Evolutionary conservation across 1,284 basidiomycete species (phyloP), one percentile per base, ranked within the genome.

Genomic region (Singerocomus rubriflavus): DNA sequence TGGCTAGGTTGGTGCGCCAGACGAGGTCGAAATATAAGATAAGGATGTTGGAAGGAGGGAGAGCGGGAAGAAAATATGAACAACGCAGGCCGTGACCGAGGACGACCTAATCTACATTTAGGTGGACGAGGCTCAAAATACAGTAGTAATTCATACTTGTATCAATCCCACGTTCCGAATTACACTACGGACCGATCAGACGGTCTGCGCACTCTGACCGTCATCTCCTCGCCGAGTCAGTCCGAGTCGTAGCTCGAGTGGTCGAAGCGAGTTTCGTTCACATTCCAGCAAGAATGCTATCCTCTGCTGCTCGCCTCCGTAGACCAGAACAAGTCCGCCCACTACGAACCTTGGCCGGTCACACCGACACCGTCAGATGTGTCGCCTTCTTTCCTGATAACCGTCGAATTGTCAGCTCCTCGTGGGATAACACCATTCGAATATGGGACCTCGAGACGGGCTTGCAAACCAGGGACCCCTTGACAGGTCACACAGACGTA

Each of bases 301-400:
- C 62, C 33, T 63, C 61, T 8, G 45, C 53, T 6, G 61, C 48
- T 0, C 64, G 64, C 2, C 41, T 46, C 0, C 62, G 64, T n/a
- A 52, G 61, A 49, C 57, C 64, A 33, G 61, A 55, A n/a, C 62
- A 66, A 47, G 62, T 59, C 6, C 64, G 62, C n/a, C 62, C 62
- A 4, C 51, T 66, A 2, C 53, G 59, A 17, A 64, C 62, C 0
- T 17, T 67, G 5, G 42, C 29, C 1, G 63, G 64, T 4, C 66
- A 65, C 49, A 55, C 54, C 4, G 63, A 65, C 53, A 57, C 62
- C 10, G 66, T 65, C 48, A 48, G 61, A 37, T 67, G 52, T 14
- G 49, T 66, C 48, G 64, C 59, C 36, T 70, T 69, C 56, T 60
- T 68, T 37, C 57, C 61, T 6, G 67, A 67, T 37, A 56, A 52